These are phyloP conservation scores for Dioscorea alata DNA, from an alignment of 106 monocot species.

Conservation along the genomic window DNA sequence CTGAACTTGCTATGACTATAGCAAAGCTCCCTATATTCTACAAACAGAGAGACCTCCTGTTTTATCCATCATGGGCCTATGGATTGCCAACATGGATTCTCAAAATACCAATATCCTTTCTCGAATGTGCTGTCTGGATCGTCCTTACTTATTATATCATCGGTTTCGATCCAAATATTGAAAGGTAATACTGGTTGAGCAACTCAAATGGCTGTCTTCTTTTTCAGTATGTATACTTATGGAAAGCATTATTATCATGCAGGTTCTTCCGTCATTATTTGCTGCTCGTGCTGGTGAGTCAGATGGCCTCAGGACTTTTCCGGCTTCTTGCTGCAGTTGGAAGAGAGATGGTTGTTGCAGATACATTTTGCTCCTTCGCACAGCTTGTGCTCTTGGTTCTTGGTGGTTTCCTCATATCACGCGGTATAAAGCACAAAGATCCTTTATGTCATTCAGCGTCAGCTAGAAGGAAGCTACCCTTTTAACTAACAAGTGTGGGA, in stretches of 20 bases:
- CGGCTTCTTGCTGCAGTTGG: slow-evolving; percentile 17
- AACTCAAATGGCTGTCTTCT: neutral
- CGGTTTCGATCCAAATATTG: slow-evolving; percentile 22
- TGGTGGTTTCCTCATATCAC: neutral
- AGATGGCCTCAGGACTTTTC: slow-evolving; percentile 19
- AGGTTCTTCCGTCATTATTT: slow-evolving; percentile 21
- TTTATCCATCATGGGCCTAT: slow-evolving; percentile 32
- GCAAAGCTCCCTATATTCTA: slow-evolving; percentile 38
- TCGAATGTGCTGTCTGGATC: slow-evolving; percentile 38
- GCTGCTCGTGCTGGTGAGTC: slow-evolving; percentile 13
- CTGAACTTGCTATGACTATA: slow-evolving; percentile 41
- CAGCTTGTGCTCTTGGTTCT: neutral
- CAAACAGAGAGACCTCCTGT: slow-evolving; percentile 39
- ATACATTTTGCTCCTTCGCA: neutral
- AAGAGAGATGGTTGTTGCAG: slow-evolving; percentile 21
- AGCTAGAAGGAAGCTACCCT: too few species aligned
- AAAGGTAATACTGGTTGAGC: slow-evolving; percentile 4
- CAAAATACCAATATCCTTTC: slow-evolving; percentile 35
- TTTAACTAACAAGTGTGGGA: too few species aligned
- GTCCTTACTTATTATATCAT: slow-evolving; percentile 37
- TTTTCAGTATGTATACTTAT: neutral
- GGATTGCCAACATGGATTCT: slow-evolving; percentile 21
- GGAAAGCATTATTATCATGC: slow-evolving; percentile 4
- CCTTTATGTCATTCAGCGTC: too few species aligned
- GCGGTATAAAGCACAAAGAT: neutral